phyloP scores from a whole-genome alignment of 106 monocot genomes.

The Acanthochlamys bracteata region DNA sequence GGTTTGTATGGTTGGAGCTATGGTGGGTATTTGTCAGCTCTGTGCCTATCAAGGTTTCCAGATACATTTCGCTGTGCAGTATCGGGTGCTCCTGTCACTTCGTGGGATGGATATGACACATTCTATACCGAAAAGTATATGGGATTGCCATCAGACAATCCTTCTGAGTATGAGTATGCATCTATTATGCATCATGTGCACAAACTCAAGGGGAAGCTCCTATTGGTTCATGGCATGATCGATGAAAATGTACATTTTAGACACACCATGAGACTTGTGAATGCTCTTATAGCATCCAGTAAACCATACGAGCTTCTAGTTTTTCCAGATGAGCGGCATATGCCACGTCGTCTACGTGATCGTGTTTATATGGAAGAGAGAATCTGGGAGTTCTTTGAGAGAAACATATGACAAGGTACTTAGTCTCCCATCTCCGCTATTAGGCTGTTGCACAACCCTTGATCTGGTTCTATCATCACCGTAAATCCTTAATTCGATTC shows the following conservation, averaged over 20 bases:
- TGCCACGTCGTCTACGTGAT: conserved; percentile 71
- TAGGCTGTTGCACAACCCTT: background rate
- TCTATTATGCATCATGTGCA: conserved; percentile 78
- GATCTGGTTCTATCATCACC: too few species aligned
- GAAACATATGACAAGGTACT: conserved; percentile 40
- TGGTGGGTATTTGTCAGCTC: conserved; percentile 82
- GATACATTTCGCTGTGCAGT: conserved; percentile 63
- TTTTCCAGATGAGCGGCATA: conserved; percentile 92
- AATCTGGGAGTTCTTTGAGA: conserved; percentile 86
- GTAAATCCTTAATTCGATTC: too few species aligned
- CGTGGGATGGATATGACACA: conserved; percentile 95
- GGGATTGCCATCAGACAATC: conserved; percentile 63
- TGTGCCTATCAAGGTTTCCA: conserved; percentile 63
- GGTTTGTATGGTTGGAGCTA: conserved; percentile 96
- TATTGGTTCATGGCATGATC: conserved; percentile 88
- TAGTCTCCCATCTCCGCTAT: background rate
- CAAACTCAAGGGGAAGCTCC: conserved; percentile 57
- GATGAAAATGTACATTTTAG: conserved; percentile 98
- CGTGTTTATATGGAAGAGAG: conserved; percentile 96
- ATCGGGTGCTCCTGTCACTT: conserved; percentile 85
- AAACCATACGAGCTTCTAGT: conserved; percentile 82
- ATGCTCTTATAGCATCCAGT: conserved; percentile 60
- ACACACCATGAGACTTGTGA: conserved; percentile 81
- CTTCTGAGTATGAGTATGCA: conserved; percentile 33
- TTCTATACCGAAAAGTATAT: conserved; percentile 96